These are phyloP conservation scores for Colletotrichum lentis DNA, from an alignment of 2,329 filamentous ascomycete species.

Conservation along the genomic window DNA sequence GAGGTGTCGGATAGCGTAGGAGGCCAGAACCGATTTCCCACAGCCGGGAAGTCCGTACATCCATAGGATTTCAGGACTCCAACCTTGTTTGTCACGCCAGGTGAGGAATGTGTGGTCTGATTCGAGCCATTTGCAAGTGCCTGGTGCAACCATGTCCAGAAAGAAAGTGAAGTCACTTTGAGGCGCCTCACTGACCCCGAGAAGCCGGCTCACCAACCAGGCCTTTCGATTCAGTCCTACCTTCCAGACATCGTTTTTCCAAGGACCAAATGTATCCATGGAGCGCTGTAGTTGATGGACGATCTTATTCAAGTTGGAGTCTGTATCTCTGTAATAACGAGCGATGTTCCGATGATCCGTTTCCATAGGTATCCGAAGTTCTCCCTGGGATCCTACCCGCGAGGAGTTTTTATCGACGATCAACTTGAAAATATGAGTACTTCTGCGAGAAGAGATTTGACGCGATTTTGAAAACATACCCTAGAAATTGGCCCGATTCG, in stretches of 20 bases:
- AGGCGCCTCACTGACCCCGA: not conserved
- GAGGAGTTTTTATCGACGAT: not conserved
- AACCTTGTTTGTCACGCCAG: not conserved
- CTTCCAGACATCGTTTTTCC: not conserved
- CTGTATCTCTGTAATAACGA: not conserved
- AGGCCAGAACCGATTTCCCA: not conserved
- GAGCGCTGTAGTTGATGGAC: not conserved
- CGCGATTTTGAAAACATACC: not conserved
- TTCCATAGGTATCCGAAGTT: not conserved
- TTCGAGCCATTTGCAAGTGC: not conserved
- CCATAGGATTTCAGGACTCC: not conserved
- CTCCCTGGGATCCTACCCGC: not conserved
- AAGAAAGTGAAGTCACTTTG: not conserved
- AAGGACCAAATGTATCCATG: not conserved
- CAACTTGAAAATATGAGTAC: not conserved
- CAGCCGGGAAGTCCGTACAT: not conserved
- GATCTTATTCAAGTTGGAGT: not conserved
- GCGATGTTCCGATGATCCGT: not conserved
- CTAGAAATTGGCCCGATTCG: not conserved
- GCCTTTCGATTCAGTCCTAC: not conserved
- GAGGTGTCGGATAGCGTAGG: not conserved
- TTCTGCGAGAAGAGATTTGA: no score
- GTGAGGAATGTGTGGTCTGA: not conserved
- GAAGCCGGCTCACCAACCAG: not conserved
- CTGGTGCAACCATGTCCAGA: not conserved